Evolutionary conservation across 768 basidiomycete genomes (phyloP).

Genomic region (Lanmaoa pseudosensibilis): DNA sequence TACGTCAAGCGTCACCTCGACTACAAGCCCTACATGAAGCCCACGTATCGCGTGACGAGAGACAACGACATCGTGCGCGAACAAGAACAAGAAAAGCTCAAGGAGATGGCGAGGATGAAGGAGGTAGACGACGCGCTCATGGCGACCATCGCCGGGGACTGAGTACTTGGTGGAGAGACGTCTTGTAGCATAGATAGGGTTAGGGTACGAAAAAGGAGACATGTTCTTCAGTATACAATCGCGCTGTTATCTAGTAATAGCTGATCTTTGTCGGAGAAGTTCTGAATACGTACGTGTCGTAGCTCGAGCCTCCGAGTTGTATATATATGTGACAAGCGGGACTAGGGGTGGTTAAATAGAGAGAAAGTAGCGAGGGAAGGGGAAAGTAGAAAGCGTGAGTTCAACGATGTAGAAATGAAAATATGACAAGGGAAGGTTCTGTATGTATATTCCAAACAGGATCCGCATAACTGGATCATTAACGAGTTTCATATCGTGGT

Average conservation of each 20-base stretch:
- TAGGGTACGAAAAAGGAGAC: neutral
- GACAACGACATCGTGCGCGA: constrained; percentile 67
- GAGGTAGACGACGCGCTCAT: constrained; percentile 69
- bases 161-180: constrained; percentile 3
- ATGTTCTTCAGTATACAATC: constrained; percentile 9
- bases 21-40: constrained; percentile 70
- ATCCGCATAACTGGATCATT: constrained; percentile 13
- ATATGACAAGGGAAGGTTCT: neutral
- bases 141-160: constrained; percentile 39
- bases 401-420: constrained; percentile 1
- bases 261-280: neutral
- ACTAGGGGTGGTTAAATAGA: neutral
- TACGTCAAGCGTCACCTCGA: constrained; percentile 90
- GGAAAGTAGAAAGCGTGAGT: constrained; percentile 12
- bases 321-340: neutral
- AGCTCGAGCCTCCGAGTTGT: constrained; percentile 1
- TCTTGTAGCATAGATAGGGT: neutral
- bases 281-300: constrained; percentile 11
- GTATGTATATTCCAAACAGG: constrained; percentile 17
- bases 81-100: constrained; percentile 53
- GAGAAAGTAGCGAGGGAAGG: neutral
- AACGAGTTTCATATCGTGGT: constrained; percentile 9
- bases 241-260: constrained; percentile 14
- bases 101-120: constrained; percentile 51
- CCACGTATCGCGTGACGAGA: constrained; percentile 64